phyloP scores from a whole-genome alignment of 208 protist genomes.

The Novymonas esmeraldas region DNA sequence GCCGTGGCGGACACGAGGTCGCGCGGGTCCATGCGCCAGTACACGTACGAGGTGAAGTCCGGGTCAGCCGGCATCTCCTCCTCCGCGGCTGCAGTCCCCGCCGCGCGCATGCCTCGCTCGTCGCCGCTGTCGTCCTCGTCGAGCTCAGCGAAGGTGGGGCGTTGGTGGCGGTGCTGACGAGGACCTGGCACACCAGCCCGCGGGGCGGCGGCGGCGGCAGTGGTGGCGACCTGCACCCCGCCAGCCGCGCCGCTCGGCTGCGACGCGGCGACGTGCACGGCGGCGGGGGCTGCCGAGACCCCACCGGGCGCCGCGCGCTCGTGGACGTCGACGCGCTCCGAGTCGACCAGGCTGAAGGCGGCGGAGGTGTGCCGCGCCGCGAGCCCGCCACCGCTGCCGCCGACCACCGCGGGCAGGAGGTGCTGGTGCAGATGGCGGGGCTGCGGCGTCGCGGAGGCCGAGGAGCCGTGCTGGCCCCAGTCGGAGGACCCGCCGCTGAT shows the following conservation, averaged over 20 bases:
- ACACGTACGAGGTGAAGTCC: constrained; percentile 79
- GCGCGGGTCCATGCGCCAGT: constrained; percentile 76
- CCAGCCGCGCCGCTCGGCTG: not conserved
- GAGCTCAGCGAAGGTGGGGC: not conserved
- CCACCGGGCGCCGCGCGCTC: not conserved
- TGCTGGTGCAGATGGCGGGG: constrained; percentile 2
- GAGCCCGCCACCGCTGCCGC: not conserved
- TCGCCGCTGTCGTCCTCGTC: not conserved
- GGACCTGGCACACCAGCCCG: no score
- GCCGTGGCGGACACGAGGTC: constrained; percentile 34
- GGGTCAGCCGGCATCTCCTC: constrained; percentile 50
- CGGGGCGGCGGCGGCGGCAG: no score
- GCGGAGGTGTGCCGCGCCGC: constrained; percentile 10
- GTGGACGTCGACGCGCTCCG: not conserved
- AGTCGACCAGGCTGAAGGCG: constrained; percentile 24
- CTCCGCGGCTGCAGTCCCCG: not conserved
- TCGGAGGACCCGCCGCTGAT: not conserved
- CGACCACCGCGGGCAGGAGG: not conserved
- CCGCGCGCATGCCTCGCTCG: not conserved
- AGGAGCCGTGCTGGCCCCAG: not conserved
- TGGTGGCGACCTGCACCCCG: not conserved
- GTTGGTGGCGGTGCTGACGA: no score
- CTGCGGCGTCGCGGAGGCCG: not conserved
- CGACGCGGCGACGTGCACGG: not conserved
- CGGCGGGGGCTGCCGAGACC: not conserved